Percentiles rank a stretch among this genome's conserved stretches.
Conservation (phyloP, 805 yeast genomes). For the Starmerella geochares region DNA sequence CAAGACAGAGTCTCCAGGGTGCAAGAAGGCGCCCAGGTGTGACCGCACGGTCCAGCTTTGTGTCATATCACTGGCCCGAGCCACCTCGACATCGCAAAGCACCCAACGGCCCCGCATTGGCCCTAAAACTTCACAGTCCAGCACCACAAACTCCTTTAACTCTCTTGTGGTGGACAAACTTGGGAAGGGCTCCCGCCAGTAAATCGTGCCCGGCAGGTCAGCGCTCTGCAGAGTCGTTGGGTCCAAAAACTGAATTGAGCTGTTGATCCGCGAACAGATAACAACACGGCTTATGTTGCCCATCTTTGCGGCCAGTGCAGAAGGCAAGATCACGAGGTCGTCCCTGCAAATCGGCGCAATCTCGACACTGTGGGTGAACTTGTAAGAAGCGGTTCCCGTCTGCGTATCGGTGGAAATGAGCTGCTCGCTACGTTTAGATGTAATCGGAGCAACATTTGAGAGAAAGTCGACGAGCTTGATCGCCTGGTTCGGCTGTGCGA, state of each 20-base stretch:
- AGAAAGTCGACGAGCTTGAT: slow-evolving; percentile 84
- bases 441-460: slow-evolving; percentile 69
- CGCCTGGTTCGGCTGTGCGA: slow-evolving; percentile 80
- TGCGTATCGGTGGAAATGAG: slow-evolving; percentile 82
- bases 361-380: slow-evolving; percentile 81
- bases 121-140: slow-evolving; percentile 88
- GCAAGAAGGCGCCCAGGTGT: slow-evolving; percentile 81
- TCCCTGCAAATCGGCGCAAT: slow-evolving; percentile 91
- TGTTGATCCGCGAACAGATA: slow-evolving; percentile 69
- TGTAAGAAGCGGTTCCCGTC: slow-evolving; percentile 74
- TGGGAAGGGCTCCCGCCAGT: slow-evolving; percentile 71
- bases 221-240: slow-evolving; percentile 66
- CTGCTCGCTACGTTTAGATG: slow-evolving; percentile 74
- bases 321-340: slow-evolving; percentile 79
- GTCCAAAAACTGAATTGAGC: slow-evolving; percentile 71
- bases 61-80: slow-evolving; percentile 71
- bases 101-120: slow-evolving; percentile 65
- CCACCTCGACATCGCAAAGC: slow-evolving; percentile 74
- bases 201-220: slow-evolving; percentile 59
- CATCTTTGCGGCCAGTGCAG: slow-evolving; percentile 63
- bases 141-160: slow-evolving; percentile 68
- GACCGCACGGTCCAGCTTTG: slow-evolving; percentile 68
- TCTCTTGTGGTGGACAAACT: slow-evolving; percentile 56
- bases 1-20: slow-evolving; percentile 85
- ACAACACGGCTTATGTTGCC: slow-evolving; percentile 75